A percentile compares a stretch with the other conserved stretches of the same genome.
These are phyloP conservation scores for Rheum nobile DNA, from an alignment of 148 eudicot genomes.

Conservation along the genomic window DNA sequence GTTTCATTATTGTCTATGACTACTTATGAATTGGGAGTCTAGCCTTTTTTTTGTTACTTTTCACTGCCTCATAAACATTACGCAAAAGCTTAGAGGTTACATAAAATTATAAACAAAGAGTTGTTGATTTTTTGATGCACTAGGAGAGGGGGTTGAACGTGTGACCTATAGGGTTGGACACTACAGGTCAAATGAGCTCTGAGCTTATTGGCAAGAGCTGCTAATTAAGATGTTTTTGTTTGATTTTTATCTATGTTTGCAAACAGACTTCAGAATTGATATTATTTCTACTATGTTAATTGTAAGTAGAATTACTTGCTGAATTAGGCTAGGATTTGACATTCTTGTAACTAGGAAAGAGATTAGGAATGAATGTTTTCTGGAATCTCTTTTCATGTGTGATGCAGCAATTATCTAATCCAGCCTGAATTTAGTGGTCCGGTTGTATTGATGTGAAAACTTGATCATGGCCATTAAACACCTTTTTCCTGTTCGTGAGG, in stretches of 20 bases:
- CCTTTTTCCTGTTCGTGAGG: not conserved
- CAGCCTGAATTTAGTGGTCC: not conserved
- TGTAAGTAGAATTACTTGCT: not conserved
- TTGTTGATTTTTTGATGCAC: not conserved
- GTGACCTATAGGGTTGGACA: not conserved
- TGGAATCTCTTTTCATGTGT: not conserved
- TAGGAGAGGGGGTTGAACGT: not conserved
- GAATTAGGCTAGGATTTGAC: not conserved
- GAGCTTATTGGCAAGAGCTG: not conserved
- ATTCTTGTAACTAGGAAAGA: not conserved
- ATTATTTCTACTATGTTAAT: not conserved
- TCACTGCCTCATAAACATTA: too few species aligned
- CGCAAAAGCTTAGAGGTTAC: too few species aligned
- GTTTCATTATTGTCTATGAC: too few species aligned
- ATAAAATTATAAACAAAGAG: too few species aligned
- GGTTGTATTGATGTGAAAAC: not conserved
- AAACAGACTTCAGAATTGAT: not conserved
- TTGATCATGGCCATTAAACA: not conserved
- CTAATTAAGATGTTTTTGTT: not conserved
- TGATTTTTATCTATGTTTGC: not conserved
- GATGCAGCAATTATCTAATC: not conserved
- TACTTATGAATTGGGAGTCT: too few species aligned
- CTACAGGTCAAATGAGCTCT: not conserved
- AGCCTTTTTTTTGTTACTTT: too few species aligned
- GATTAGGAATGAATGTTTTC: not conserved